A percentile compares a stretch with the other conserved stretches of the same genome.
These are phyloP conservation scores for Sordaria brevicollis DNA, from an alignment of 495 filamentous ascomycete species.

Conservation along the genomic window DNA sequence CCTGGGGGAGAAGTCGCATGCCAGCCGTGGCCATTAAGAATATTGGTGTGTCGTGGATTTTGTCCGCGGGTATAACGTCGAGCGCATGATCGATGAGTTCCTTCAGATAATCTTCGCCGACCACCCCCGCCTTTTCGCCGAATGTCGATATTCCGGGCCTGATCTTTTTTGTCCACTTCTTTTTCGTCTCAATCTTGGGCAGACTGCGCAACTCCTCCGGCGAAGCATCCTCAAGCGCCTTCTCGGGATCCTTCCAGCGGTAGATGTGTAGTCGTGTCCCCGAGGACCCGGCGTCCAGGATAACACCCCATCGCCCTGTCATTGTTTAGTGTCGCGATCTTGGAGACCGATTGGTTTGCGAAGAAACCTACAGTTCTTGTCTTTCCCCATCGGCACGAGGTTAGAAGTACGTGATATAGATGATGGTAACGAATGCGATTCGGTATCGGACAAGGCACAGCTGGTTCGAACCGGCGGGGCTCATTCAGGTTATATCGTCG, in stretches of 20 bases:
- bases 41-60: constrained; percentile 75
- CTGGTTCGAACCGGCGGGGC: neutral
- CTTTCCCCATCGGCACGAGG: constrained; percentile 10
- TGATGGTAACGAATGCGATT: neutral
- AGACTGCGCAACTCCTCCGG: constrained; percentile 54
- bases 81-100: constrained; percentile 74
- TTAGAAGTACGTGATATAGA: neutral
- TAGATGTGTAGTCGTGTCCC: constrained; percentile 93
- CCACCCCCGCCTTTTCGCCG: constrained; percentile 58
- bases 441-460: neutral
- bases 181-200: constrained; percentile 71
- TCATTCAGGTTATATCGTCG: neutral
- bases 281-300: constrained; percentile 54
- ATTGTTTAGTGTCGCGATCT: constrained; percentile 6
- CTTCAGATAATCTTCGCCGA: constrained; percentile 75
- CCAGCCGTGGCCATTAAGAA: constrained; percentile 96
- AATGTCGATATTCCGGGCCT: constrained; percentile 88
- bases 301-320: constrained; percentile 47
- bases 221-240: constrained; percentile 52
- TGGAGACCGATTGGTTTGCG: neutral
- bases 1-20: constrained; percentile 75
- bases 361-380: constrained; percentile 8
- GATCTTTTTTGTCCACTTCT: constrained; percentile 88
- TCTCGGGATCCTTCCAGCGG: constrained; percentile 69
- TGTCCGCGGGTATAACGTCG: constrained; percentile 66